These are phyloP conservation scores for Massarina eburnea DNA, from an alignment of 2,329 filamentous ascomycete genomes.

Conservation along the genomic window DNA sequence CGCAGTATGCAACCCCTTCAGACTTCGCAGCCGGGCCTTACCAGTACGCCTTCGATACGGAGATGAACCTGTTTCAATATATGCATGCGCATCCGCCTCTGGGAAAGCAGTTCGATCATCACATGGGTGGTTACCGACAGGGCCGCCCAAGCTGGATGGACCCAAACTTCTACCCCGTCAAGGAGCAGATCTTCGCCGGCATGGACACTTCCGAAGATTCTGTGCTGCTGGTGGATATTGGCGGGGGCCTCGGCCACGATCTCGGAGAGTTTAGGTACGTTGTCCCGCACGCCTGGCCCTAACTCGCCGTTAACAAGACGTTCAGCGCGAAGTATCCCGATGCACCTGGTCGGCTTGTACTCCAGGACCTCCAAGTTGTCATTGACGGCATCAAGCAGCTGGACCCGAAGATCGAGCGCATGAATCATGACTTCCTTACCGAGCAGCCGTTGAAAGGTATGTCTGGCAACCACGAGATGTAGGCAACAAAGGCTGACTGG, in stretches of 20 bases:
- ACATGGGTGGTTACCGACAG: slow-evolving; percentile 6
- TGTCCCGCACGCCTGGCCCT: not conserved
- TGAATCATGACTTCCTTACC: slow-evolving; percentile 29
- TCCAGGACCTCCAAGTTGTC: slow-evolving; percentile 9
- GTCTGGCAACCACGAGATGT: slow-evolving; percentile 23
- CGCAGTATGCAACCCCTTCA: slow-evolving; percentile 1
- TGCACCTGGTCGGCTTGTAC: slow-evolving; percentile 4
- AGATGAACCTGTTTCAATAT: slow-evolving; percentile 5
- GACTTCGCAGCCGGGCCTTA: not conserved
- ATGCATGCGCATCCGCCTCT: not conserved
- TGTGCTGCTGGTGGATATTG: slow-evolving; percentile 10
- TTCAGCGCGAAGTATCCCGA: slow-evolving; percentile 3
- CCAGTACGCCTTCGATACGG: slow-evolving; percentile 5
- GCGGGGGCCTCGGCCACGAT: slow-evolving; percentile 10
- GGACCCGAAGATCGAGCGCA: slow-evolving; percentile 22
- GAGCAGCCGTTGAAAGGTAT: slow-evolving; percentile 29
- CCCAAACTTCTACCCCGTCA: slow-evolving; percentile 5
- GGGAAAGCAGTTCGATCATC: slow-evolving; percentile 2
- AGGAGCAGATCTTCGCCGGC: slow-evolving; percentile 5
- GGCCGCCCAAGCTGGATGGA: slow-evolving; percentile 7
- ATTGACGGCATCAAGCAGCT: slow-evolving; percentile 14
- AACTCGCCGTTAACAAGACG: no score
- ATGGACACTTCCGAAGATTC: not conserved
- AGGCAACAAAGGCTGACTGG: not conserved
- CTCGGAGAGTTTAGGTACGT: slow-evolving; percentile 1